Base-by-base conservation (phyloP, 129 eudicot species). In the Silybum marianum region DNA sequence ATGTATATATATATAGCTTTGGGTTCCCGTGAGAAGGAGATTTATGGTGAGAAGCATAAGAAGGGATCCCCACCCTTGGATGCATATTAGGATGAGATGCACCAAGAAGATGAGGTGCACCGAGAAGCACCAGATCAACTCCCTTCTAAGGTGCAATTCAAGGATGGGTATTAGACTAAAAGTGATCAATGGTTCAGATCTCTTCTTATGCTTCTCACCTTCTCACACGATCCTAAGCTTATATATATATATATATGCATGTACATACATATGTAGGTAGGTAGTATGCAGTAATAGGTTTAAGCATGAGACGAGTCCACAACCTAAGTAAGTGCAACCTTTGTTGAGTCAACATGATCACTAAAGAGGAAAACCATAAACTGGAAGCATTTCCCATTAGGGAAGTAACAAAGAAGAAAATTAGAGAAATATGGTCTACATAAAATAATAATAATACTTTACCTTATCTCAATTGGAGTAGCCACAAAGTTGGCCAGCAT, bases 401-500 rank as follows among this genome's bases (percentile, higher is more conserved):
- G 21, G 32, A 28, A 79, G 24, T 69, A 71, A 12, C 48, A 18
- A 58, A n/a, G 40, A 72, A 81, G 65, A 76, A 9, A 68, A 34
- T 62, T 14, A 13, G 51, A 60, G 25, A 19, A n/a, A 81, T 30
- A 63, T 71, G 25, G 39, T 16, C 16, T 36, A n/a, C 72, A 82
- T 23, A 62, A 40, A 8, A 28, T 30, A 58, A 34, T 30, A 58
- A 34, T 18, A 60, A 74, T 34, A 73, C 24, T 58, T 87, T 81
- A 95, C 99, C 98, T 93, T 78, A 95, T 73, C 84, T 95, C 99
- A 84, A 93, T 69, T 14, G 99, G 99, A 83, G 99, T 95, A 84
- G 89, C 98, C 82, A 93, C 78, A 78, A 95, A 92, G 60, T 95
- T 95, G 38, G 91, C 87, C 38, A 95, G 85, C 97, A 95, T 84